A percentile compares a stretch with the other conserved stretches of the same genome.
Conservation (phyloP, 495 filamentous ascomycete genomes). For the Chaetomidium leptoderma region DNA sequence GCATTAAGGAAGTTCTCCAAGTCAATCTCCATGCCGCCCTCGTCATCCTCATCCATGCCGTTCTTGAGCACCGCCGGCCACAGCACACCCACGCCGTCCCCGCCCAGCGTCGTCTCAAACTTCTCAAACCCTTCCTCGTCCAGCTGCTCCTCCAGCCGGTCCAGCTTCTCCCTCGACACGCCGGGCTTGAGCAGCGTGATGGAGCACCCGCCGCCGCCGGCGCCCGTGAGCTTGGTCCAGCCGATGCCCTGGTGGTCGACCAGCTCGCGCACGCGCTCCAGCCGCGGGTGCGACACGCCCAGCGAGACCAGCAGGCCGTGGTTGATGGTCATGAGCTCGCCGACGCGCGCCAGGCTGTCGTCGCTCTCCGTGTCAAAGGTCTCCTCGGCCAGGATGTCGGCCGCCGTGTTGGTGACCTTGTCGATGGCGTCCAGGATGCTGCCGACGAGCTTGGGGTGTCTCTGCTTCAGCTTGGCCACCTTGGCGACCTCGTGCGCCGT, state of each 20-base stretch:
- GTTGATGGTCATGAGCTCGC: slow-evolving; percentile 85
- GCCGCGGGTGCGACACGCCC: slow-evolving; percentile 86
- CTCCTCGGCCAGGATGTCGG: slow-evolving; percentile 60
- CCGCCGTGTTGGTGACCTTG: slow-evolving; percentile 68
- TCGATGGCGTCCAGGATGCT: slow-evolving; percentile 79
- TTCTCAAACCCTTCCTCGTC: slow-evolving; percentile 71
- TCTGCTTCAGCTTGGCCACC: slow-evolving; percentile 64
- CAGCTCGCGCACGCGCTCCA: slow-evolving; percentile 88
- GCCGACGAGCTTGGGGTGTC: slow-evolving; percentile 67
- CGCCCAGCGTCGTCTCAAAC: slow-evolving; percentile 84
- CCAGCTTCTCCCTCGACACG: slow-evolving; percentile 45
- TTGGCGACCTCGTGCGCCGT: slow-evolving; percentile 82
- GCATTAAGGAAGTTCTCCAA: slow-evolving; percentile 85
- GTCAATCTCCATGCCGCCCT: slow-evolving; percentile 86
- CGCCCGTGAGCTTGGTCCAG: slow-evolving; percentile 95
- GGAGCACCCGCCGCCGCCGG: slow-evolving; percentile 89
- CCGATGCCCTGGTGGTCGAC: slow-evolving; percentile 87
- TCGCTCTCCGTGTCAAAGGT: slow-evolving; percentile 58
- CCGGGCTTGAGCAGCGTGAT: slow-evolving; percentile 79
- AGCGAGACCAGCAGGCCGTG: slow-evolving; percentile 84
- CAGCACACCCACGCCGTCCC: slow-evolving; percentile 86
- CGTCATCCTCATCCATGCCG: slow-evolving; percentile 59
- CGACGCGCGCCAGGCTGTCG: slow-evolving; percentile 61
- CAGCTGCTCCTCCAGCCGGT: slow-evolving; percentile 61
- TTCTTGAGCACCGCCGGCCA: slow-evolving; percentile 84